Percentiles rank a stretch among this genome's conserved stretches.
Conservation (phyloP, 2,329 filamentous ascomycete genomes). For the Fusarium coicis region DNA sequence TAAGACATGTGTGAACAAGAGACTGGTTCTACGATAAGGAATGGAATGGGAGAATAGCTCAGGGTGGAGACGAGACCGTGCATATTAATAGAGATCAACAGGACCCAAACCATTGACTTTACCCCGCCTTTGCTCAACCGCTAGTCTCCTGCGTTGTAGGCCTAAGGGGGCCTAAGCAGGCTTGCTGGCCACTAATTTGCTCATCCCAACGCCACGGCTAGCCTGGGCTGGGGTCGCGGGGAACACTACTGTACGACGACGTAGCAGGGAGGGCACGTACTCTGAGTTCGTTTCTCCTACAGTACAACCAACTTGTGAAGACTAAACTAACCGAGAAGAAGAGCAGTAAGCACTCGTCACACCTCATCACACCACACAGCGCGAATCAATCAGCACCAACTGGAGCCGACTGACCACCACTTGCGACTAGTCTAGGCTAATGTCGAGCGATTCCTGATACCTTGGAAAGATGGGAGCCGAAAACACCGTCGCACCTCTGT, state of each 20-base stretch:
- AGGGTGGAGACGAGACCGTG: background rate
- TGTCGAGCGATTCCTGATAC: conserved; percentile 15
- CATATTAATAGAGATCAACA: conserved; percentile 1
- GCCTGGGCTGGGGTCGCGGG: background rate
- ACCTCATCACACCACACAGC: background rate
- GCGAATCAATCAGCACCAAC: background rate
- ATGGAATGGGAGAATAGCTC: background rate
- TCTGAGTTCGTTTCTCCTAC: background rate
- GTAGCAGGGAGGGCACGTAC: background rate
- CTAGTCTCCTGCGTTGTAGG: background rate
- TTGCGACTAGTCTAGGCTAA: background rate
- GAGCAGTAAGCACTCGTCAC: background rate
- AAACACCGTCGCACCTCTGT: conserved; percentile 29
- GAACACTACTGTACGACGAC: background rate
- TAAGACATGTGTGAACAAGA: background rate
- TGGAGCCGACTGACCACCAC: background rate
- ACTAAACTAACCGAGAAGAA: background rate
- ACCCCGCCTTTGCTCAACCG: background rate
- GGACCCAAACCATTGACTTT: background rate
- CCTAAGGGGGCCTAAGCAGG: background rate
- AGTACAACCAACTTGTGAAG: background rate
- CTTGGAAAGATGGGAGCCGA: too few species aligned
- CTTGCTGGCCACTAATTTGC: background rate
- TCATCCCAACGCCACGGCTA: background rate
- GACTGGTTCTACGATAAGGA: background rate